phyloP scores from a whole-genome alignment of 108 stramenopile genomes.

The Aurantiochytrium sp. region DNA sequence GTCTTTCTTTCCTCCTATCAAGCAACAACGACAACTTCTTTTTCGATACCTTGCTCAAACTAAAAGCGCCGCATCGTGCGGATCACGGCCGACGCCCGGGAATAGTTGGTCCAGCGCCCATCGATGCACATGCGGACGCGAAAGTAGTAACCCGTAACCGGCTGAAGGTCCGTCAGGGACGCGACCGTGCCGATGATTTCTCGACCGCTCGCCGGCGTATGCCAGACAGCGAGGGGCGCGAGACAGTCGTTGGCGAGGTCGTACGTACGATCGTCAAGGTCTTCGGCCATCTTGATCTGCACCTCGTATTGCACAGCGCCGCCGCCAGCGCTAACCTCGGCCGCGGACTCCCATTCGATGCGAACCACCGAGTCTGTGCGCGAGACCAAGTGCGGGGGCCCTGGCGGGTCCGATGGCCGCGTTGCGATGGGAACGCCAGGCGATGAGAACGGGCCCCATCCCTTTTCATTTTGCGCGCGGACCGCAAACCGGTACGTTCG shows the following conservation, averaged over 20 bases:
- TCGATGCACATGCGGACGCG: background rate
- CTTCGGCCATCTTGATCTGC: background rate
- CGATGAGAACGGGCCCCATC: background rate
- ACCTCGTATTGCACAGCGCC: background rate
- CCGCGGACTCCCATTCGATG: background rate
- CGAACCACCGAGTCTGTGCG: background rate
- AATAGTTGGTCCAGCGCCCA: conserved; percentile 7
- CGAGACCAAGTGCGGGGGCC: background rate
- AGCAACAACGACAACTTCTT: no score
- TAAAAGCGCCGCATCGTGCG: background rate
- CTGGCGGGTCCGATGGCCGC: background rate
- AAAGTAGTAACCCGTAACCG: background rate
- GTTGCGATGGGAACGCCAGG: background rate
- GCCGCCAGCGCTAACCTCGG: background rate
- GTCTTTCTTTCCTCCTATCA: background rate
- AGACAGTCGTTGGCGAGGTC: background rate
- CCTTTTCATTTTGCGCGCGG: background rate
- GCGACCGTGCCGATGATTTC: background rate
- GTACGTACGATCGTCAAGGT: background rate
- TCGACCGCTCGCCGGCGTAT: background rate
- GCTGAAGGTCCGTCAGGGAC: background rate
- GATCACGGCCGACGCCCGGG: background rate
- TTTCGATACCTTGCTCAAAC: background rate
- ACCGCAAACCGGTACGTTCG: background rate
- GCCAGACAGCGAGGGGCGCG: background rate